phyloP scores from a whole-genome alignment of 768 basidiomycete genomes.

The Boletellus emodensis region DNA sequence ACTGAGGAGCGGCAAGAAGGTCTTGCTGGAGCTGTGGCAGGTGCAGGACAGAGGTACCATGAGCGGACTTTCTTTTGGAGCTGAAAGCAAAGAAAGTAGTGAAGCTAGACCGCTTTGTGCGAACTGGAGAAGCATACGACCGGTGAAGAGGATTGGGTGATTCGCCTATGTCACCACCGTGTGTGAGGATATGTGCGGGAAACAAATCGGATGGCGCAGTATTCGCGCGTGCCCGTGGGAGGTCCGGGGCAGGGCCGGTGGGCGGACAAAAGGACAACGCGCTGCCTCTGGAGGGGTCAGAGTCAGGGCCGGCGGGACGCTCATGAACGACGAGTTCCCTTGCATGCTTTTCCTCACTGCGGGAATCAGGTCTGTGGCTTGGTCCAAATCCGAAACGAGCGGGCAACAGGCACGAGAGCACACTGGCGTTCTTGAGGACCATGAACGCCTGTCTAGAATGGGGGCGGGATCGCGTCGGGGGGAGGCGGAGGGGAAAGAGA shows the following conservation, averaged over 20 bases:
- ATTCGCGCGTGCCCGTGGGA: constrained; percentile 33
- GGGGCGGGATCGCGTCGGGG: no score
- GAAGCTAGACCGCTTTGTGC: constrained; percentile 44
- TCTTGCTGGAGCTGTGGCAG: constrained; percentile 5
- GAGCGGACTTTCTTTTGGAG: constrained; percentile 17
- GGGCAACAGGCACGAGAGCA: constrained; percentile 36
- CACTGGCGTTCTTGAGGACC: constrained; percentile 32
- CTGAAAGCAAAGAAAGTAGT: constrained; percentile 30
- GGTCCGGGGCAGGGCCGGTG: not conserved
- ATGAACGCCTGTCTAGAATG: constrained; percentile 18
- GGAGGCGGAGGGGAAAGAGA: not conserved
- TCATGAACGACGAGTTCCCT: constrained; percentile 18
- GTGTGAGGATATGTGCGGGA: constrained; percentile 18
- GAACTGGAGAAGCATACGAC: constrained; percentile 9
- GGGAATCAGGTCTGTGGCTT: constrained; percentile 12
- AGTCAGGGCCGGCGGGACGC: constrained; percentile 22
- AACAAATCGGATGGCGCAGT: constrained; percentile 25
- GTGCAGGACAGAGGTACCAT: not conserved
- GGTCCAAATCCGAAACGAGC: constrained; percentile 33
- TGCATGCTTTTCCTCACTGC: constrained; percentile 21
- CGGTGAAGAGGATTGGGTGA: constrained; percentile 42
- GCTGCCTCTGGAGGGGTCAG: constrained; percentile 24
- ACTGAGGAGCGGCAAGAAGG: constrained; percentile 2
- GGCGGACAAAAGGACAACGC: no score
- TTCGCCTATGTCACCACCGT: constrained; percentile 60